Evolutionary conservation across 139 green algal species (phyloP).

Genomic region (Chlamydomonas sphaeroides): DNA sequence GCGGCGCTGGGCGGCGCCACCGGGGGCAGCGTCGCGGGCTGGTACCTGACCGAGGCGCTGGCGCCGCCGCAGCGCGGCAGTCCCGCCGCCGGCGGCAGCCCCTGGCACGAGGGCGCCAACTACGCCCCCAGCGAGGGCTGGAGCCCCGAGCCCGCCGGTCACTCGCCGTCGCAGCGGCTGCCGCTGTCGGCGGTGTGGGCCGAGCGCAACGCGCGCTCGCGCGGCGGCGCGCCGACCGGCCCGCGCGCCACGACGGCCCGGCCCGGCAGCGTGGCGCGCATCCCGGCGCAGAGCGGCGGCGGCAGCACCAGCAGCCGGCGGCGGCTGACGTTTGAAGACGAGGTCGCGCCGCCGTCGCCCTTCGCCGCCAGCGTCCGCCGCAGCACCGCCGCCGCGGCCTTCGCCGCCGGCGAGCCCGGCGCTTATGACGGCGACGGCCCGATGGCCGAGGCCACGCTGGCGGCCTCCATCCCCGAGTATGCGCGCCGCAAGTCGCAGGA

Average conservation of each 20-base stretch:
- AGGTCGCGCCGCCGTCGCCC: background rate
- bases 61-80: no score
- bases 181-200: background rate
- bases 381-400: no score
- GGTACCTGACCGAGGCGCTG: background rate
- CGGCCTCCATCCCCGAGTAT: background rate
- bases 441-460: background rate
- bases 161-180: background rate
- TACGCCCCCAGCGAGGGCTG: background rate
- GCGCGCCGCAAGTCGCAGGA: background rate
- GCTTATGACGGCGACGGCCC: background rate
- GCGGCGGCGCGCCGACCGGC: background rate
- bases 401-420: background rate
- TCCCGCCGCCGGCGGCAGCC: background rate
- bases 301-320: background rate
- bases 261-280: background rate
- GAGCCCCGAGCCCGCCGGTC: no score
- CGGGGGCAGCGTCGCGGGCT: background rate
- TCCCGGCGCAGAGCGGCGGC: background rate
- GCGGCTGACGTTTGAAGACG: constrained; percentile 2
- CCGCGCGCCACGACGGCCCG: background rate
- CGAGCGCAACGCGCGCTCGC: background rate
- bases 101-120: background rate
- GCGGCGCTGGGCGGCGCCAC: background rate
- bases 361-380: no score